Evolutionary conservation across 2,329 filamentous ascomycete genomes (phyloP).

Genomic region (Fusarium oligoseptatum): DNA sequence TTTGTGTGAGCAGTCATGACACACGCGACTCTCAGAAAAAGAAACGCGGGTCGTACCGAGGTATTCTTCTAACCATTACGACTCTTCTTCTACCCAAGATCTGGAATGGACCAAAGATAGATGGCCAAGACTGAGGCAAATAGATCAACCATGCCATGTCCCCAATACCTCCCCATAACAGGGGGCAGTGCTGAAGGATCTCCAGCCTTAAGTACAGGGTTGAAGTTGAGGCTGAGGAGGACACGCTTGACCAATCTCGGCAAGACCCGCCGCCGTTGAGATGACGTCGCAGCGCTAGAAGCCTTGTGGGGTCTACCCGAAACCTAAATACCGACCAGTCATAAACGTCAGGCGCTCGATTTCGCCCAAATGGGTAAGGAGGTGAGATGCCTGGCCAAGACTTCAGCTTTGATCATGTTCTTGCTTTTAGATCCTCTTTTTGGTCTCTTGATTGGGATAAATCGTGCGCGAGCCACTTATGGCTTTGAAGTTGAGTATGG

Average conservation of each 20-base stretch:
- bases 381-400: not conserved
- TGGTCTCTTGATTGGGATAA: not conserved
- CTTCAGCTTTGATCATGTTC: not conserved
- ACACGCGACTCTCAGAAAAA: too few species aligned
- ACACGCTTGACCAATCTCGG: not conserved
- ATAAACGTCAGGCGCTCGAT: not conserved
- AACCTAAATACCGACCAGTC: not conserved
- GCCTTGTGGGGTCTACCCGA: not conserved
- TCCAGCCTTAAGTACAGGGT: not conserved
- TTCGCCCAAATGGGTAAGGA: not conserved
- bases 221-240: not conserved
- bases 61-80: too few species aligned
- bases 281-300: not conserved
- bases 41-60: too few species aligned
- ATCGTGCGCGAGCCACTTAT: not conserved
- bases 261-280: not conserved
- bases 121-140: not conserved
- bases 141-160: not conserved
- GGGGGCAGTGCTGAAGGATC: not conserved
- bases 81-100: not conserved
- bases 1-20: too few species aligned
- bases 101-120: not conserved
- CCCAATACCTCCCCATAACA: not conserved
- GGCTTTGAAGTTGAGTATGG: not conserved
- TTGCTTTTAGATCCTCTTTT: not conserved